Conservation (phyloP, 2,329 filamentous ascomycete species). For the Scytalidium lignicola region DNA sequence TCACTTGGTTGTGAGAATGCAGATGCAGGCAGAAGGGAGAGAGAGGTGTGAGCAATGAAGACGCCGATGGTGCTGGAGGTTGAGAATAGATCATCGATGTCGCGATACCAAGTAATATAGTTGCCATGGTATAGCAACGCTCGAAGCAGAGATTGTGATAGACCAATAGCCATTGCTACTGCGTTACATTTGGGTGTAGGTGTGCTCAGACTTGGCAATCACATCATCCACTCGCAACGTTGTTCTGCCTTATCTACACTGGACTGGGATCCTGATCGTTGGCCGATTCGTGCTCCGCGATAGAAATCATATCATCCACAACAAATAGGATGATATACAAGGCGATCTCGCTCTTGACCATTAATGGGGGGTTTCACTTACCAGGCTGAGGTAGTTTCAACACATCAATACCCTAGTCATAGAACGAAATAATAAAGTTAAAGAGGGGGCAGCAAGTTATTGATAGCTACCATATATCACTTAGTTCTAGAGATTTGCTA, state of each 20-base stretch:
- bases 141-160: slow-evolving; percentile 46
- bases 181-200: neutral
- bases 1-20: neutral
- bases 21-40: neutral
- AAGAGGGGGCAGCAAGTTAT: no score
- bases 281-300: neutral
- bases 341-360: no score
- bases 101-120: neutral
- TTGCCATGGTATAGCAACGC: slow-evolving; percentile 60
- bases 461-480: no score
- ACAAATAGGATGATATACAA: no score
- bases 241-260: no score
- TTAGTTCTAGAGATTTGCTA: no score
- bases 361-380: no score
- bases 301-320: neutral
- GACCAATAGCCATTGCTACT: neutral
- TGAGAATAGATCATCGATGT: neutral
- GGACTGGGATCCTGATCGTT: no score
- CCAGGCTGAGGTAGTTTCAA: no score
- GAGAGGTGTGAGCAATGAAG: neutral
- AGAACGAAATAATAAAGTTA: no score
- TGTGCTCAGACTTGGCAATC: neutral
- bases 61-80: neutral
- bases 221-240: neutral
- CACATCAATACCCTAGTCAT: no score